Evolutionary conservation across 2,329 filamentous ascomycete species (phyloP), one percentile per base, ranked within the genome.

Genomic region (Monosporascus ibericus): DNA sequence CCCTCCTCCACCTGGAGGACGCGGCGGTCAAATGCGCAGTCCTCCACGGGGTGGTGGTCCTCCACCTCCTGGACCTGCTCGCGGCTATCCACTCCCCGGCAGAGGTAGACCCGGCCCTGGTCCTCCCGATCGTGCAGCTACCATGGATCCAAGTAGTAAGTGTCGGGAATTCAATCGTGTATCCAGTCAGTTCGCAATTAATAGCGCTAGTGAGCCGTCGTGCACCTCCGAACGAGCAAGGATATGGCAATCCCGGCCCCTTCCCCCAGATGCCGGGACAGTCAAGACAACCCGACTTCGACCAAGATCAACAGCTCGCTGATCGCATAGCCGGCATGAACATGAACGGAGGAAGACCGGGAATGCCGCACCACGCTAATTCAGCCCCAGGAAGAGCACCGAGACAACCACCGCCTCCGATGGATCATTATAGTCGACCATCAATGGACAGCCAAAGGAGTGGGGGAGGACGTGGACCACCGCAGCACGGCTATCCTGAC

Each of bases 181-280:
- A 5, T 37, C 47, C n/a, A 48, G 18, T 22, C 14, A 48, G 18
- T 22, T 34, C 27, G 25, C 22, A 52, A 49, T 59, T 66, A 56
- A 67, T 53, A 7, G 15, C 25, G 11, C 34, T 47, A 66, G 62
- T 34, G 8, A 61, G 60, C 46, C 61, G 56, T 20, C 54, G 57
- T 6, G 60, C 54, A 8, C 62, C 58, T 39, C 55, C 64, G 2
- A 57, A 60, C 8, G 68, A 72, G 20, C 60, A 62, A 55, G 70
- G 71, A 42, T 72, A 70, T 47, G 69, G 69, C n/a, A 68, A 72
- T 50, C 62, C 42, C 8, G 42, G 42, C 22, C 42, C 72, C 5
- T 76, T 73, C 55, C 72, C 73, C 1, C 60, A 68, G 1, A 73
- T 75, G 46, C 74, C 73, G 1, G 73, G 73, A n/a, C 68, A 68